Evolutionary conservation across 2,329 filamentous ascomycete genomes (phyloP), one percentile per base, ranked within the genome.

Genomic region (Aspergillus pseudoviridinutans): DNA sequence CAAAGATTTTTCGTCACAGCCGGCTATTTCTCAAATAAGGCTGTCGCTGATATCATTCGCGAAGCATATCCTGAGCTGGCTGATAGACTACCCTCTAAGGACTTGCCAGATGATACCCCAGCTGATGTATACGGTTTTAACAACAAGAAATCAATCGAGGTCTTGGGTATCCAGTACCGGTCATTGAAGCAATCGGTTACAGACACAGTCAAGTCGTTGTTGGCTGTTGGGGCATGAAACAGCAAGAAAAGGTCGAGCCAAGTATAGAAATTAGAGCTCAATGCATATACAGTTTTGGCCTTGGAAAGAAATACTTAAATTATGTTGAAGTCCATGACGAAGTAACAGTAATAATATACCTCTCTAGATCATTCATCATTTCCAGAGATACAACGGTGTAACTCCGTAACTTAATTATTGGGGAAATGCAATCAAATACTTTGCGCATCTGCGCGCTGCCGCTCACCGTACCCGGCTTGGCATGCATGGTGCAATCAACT

Each of bases 1-100:
- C 72, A 80, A 62, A 68, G 79, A 41, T 80, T 80, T 63, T 79
- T 81, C 56, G 63, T 77, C 42, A 71, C 71, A 2, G 73, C 71
- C 44, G 78, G 77, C 35, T 70, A 70, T 51, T 76, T 74, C 56
- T 69, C 71, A 27, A 79, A 79, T 61, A 75, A 74, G 59, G 69
- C 75, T 1, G 63, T 80, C 46, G 76, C 70, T 3, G 73, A 78
- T 35, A 70, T 73, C 20, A 72, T 79, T 51, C 70, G 73, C 8
- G 71, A 80, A 51, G 68, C 71, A 12, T 76, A 76, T 58, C 78
- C 79, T 3, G 67, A 79, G 44, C 61, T 78, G 27, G 71, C 70
- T 29, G 67, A 72, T 7, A 76, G 74, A 56, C 59, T 80, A 51
- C 79, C 79, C 8, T 58, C 70, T 12, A 68, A 69, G 27, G 68